These are phyloP conservation scores for Scutellaria barbata DNA, from an alignment of 257 asterid species.

Conservation along the genomic window DNA sequence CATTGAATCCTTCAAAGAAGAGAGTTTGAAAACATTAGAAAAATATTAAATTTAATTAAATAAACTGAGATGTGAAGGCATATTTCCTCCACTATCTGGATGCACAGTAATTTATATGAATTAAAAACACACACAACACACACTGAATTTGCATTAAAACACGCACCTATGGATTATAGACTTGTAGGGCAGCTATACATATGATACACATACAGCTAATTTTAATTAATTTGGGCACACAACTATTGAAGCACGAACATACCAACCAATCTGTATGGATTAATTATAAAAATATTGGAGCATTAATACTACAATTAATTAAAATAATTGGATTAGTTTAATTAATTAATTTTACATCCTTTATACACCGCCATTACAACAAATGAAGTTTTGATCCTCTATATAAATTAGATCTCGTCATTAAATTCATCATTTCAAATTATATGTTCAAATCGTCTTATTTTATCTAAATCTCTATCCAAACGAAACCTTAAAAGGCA, in stretches of 20 bases:
- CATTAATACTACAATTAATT: background rate
- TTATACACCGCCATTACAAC: no score
- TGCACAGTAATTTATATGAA: background rate
- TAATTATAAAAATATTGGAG: background rate
- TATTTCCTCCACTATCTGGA: constrained; percentile 40
- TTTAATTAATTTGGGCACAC: background rate
- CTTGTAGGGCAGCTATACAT: constrained; percentile 38
- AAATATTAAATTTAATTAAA: constrained; percentile 15
- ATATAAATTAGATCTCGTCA: no score
- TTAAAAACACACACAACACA: constrained; percentile 23
- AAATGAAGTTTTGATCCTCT: no score
- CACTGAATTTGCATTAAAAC: constrained; percentile 32
- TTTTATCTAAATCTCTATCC: no score
- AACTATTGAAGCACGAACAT: background rate
- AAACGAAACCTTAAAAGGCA: no score
- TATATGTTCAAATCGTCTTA: no score
- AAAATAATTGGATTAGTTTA: background rate
- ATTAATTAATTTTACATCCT: no score
- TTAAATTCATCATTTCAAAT: no score
- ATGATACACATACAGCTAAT: background rate
- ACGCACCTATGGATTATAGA: constrained; percentile 35
- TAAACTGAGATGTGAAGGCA: constrained; percentile 40
- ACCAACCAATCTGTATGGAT: constrained; percentile 7
- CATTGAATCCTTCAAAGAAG: constrained; percentile 48
- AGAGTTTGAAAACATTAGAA: constrained; percentile 29